Evolutionary conservation across 371 early-diverging fungal genomes (phyloP).

Genomic region (Batkoa obscura): DNA sequence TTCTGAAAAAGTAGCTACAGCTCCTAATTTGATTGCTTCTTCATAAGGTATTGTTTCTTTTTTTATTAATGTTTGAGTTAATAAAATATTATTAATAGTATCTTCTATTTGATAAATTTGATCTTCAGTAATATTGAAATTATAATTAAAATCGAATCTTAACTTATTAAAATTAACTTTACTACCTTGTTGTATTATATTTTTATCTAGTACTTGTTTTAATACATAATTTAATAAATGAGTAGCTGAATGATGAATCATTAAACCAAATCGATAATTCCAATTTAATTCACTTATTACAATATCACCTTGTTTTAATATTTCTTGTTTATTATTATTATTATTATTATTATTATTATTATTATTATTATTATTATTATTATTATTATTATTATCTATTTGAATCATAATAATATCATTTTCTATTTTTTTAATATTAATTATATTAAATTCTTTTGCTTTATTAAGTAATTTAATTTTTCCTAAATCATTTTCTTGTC

Average conservation of each 20-base stretch:
- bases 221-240: slow-evolving; percentile 53
- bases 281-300: slow-evolving; percentile 29
- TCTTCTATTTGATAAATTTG: slow-evolving; percentile 34
- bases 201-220: slow-evolving; percentile 26
- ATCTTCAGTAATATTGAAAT: slow-evolving; percentile 24
- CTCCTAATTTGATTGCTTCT: slow-evolving; percentile 37
- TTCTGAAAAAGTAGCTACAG: slow-evolving; percentile 45
- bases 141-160: slow-evolving; percentile 52
- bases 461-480: slow-evolving; percentile 21
- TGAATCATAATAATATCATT: not conserved
- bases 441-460: not conserved
- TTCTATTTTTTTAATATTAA: too few species aligned
- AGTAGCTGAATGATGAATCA: slow-evolving; percentile 61
- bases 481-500: slow-evolving; percentile 48
- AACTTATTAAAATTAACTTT: slow-evolving; percentile 35
- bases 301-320: too few species aligned
- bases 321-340: too few species aligned
- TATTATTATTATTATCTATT: too few species aligned
- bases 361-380: too few species aligned
- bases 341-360: too few species aligned
- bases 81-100: slow-evolving; percentile 27
- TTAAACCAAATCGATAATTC: slow-evolving; percentile 28
- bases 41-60: too few species aligned
- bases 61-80: slow-evolving; percentile 21
- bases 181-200: slow-evolving; percentile 46